Evolutionary conservation across 192 early-diverging fungal genomes (phyloP), one percentile per base, ranked within the genome.

Genomic region (Coemansia reversa): DNA sequence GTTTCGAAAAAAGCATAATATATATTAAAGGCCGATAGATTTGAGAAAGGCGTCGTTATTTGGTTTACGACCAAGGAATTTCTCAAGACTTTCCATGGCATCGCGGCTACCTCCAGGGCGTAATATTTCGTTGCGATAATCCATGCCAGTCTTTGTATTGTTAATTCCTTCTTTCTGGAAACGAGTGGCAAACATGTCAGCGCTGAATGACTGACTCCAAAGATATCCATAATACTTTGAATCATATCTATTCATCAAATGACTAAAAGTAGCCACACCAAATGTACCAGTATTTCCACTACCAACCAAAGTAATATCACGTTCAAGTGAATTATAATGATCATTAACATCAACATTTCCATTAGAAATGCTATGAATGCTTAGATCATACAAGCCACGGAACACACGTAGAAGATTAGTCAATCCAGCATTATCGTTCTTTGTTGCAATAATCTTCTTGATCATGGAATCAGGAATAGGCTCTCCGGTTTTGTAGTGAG

Each of bases 111-210:
- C 88, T 20, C 88, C 88, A 19, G 81, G 86, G 7, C 81, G 76
- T 35, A 93, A 73, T 39, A 67, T 52, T 28, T 67, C 57, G 0
- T 32, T 19, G 58, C 65, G 65, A 28, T 49, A 67, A 51, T 58
- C 65, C 18, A 45, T 5, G 0, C 65, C 65, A 11, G 64, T 52
- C 48, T 35, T 12, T 20, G 39, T 12, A 28, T 49, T 50, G 39
- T 83, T 30, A 7, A 89, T 74, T 4, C 72, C 75, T 32, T 87
- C 79, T 8, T 71, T 76, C 51, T 83, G 74, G 67, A 91, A 91
- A 22, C 87, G 76, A 24, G 84, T 74, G 33, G 76, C 89, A 82
- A 85, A 94, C 84, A 94, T 90, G 66, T 94, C 92, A 39, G 86
- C 84, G 7, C 88, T 86, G 61, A 86, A 90, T 52, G 92, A 89